A percentile compares a stretch with the other conserved stretches of the same genome.
phyloP scores from a whole-genome alignment of 2,329 filamentous ascomycete genomes.

The Xylaria multiplex region DNA sequence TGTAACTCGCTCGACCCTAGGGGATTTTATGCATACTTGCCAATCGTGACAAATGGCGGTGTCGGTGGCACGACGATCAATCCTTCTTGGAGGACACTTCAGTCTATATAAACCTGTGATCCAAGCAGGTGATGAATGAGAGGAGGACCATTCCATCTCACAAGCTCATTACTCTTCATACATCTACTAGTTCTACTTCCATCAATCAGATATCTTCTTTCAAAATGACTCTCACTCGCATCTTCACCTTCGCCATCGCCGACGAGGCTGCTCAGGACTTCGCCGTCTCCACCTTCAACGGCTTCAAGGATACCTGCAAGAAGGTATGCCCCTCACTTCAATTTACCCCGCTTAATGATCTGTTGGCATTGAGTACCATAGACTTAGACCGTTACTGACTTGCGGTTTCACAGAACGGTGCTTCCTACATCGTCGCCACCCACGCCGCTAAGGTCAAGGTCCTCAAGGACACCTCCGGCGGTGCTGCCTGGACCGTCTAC shows the following conservation, averaged over 20 bases:
- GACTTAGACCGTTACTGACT: background rate
- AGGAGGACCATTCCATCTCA: constrained; percentile 23
- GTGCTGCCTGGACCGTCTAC: constrained; percentile 28
- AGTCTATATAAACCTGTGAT: constrained; percentile 36
- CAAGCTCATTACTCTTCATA: constrained; percentile 24
- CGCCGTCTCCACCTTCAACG: constrained; percentile 33
- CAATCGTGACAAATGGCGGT: constrained; percentile 36
- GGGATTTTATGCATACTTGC: constrained; percentile 25
- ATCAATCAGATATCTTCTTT: constrained; percentile 8
- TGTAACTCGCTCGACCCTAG: constrained; percentile 17
- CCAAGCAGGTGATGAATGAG: background rate
- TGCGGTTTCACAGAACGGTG: constrained; percentile 32
- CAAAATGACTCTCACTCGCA: constrained; percentile 37
- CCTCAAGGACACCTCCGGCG: constrained; percentile 30
- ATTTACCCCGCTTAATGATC: background rate
- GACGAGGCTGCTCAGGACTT: constrained; percentile 32
- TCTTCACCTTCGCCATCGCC: constrained; percentile 34
- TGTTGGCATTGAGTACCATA: background rate
- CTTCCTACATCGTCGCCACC: constrained; percentile 29
- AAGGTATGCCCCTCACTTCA: constrained; percentile 28
- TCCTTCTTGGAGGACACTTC: constrained; percentile 18
- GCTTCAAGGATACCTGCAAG: constrained; percentile 31
- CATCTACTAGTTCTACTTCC: constrained; percentile 5
- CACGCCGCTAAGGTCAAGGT: constrained; percentile 34
- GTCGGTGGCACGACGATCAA: constrained; percentile 33